Evolutionary conservation across 768 basidiomycete genomes (phyloP), one percentile per base, ranked within the genome.

Genomic region (Suillus weaverae): DNA sequence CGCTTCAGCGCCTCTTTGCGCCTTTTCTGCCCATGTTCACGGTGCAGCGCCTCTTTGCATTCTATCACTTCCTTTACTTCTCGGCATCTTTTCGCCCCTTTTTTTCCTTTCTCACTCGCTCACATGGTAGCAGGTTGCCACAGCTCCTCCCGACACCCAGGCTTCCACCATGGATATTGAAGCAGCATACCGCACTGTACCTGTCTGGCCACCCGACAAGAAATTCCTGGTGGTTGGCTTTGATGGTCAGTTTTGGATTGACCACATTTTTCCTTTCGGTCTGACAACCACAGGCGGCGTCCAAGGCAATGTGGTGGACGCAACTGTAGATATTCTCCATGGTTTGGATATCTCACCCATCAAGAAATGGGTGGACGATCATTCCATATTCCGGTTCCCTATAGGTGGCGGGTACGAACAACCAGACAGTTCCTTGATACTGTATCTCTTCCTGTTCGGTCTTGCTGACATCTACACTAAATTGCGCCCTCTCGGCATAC

Each of bases 201-300:
- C 44, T 8, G 44, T 46, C 0, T 46, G 44, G 44, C 44, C 44
- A 8, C 44, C 44, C 1, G 7, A 46, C n/a, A 46, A 46, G n/a
- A 10, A 8, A n/a, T 46, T 46, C 3, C 7, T 55, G n/a, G 61
- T 67, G 18, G 54, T 46, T 18, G 43, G 41, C 50, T 61, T 5
- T 70, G 57, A 41, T 43, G 72, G 44, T 54, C 6, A 38, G 8
- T 69, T 74, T 62, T 69, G 65, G 64, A 62, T 71, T 30, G 70
- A 74, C 43, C 69, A 69, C 39, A 62, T 61, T 41, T 44, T 64
- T 13, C 71, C 72, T 11, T 74, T 72, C 32, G 71, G 73, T 13
- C 32, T 60, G n/a, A 36, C 62, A 3, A 63, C 67, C 7, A 63
- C 70, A 11, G 48, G 63, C 22, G 68, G 74, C 14, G 66, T 69